Conservation (phyloP, 305 asterid genomes). For the Withania somnifera region DNA sequence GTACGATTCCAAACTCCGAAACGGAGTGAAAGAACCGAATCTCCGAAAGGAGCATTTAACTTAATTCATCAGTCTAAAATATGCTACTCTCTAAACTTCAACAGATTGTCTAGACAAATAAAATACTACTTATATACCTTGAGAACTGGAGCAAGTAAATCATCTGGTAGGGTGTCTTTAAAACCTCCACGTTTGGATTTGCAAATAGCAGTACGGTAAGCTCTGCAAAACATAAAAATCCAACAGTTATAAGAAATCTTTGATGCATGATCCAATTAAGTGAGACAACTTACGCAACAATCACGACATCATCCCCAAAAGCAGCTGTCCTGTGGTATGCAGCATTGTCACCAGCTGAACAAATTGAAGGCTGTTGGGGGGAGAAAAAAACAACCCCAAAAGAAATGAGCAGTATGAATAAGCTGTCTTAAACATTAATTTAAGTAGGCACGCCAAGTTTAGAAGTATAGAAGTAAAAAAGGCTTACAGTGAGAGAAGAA, state of each 20-base stretch:
- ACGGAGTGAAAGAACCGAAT: too few relatives aligned
- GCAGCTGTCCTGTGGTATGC: conserved; percentile 38
- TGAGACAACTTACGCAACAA: conserved; percentile 65
- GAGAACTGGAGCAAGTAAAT: conserved; percentile 77
- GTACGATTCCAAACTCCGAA: too few relatives aligned
- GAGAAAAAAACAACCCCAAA: neutral
- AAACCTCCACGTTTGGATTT: conserved; percentile 79
- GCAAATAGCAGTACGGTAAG: conserved; percentile 81
- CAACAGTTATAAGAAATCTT: neutral
- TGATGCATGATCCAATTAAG: neutral
- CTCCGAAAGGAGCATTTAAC: too few relatives aligned
- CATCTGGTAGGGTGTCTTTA: conserved; percentile 84
- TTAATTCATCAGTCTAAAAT: too few relatives aligned
- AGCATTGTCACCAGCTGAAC: conserved; percentile 44
- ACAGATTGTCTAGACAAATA: too few relatives aligned
- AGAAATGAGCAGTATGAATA: neutral
- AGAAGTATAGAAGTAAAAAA: neutral
- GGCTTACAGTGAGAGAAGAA: conserved; percentile 53
- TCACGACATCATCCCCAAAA: conserved; percentile 74
- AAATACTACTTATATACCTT: too few relatives aligned
- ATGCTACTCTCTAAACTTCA: too few relatives aligned
- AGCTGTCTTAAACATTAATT: neutral
- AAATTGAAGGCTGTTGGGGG: conserved; percentile 43
- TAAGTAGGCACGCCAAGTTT: neutral
- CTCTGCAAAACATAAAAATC: conserved; percentile 29